These are phyloP conservation scores for Skeletonema costatum DNA, from an alignment of 108 stramenopile species.

Conservation along the genomic window DNA sequence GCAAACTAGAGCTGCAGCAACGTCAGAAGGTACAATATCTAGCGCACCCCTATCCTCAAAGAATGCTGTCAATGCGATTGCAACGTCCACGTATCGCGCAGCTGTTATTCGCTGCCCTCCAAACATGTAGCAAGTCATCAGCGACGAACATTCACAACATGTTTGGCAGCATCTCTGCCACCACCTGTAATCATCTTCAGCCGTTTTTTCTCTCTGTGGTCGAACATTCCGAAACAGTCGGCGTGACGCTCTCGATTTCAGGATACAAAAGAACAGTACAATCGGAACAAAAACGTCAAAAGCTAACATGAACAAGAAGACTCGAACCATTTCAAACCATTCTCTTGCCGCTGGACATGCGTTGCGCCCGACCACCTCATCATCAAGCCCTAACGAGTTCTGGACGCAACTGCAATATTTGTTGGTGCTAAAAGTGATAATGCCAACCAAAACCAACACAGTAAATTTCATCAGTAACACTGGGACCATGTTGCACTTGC, in stretches of 20 bases:
- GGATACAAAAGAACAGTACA: conserved; percentile 3
- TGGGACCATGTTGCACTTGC: conserved; percentile 27
- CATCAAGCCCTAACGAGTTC: not conserved
- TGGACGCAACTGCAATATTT: conserved; percentile 19
- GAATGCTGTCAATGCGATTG: conserved; percentile 82
- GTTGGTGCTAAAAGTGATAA: not conserved
- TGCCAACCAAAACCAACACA: conserved; percentile 11
- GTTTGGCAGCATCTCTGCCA: conserved; percentile 50
- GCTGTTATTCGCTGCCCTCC: conserved; percentile 72
- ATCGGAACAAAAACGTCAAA: conserved; percentile 15
- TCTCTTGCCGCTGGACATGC: not conserved
- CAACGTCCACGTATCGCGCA: conserved; percentile 64
- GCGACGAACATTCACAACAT: conserved; percentile 59
- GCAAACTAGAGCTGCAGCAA: conserved; percentile 52
- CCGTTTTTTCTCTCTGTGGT: conserved; percentile 7
- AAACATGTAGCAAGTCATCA: conserved; percentile 83
- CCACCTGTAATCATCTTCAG: conserved; percentile 65
- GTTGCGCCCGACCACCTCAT: not conserved
- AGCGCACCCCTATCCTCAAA: conserved; percentile 73
- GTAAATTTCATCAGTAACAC: conserved; percentile 17
- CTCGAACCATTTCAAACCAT: not conserved
- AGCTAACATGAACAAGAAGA: conserved; percentile 24
- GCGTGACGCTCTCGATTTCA: conserved; percentile 4
- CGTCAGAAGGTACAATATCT: conserved; percentile 55
- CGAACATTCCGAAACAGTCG: conserved; percentile 6